Percentiles rank a stretch among this genome's conserved stretches.
Evolutionary conservation across 75 land plant genomes (phyloP).

Genomic region (Cryptomeria japonica): DNA sequence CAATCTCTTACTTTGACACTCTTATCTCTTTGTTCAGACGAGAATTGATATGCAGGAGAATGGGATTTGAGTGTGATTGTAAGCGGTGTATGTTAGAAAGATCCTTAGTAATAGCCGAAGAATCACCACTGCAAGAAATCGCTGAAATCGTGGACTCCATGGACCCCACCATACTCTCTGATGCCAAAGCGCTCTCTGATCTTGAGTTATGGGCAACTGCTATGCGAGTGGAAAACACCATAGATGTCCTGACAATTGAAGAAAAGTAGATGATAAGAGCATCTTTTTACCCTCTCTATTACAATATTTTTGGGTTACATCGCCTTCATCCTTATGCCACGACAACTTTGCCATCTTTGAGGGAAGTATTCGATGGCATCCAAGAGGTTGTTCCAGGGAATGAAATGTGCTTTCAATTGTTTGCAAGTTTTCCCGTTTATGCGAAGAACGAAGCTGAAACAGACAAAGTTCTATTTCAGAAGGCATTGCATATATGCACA

Average conservation of each 20-base stretch:
- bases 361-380: background rate
- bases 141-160: no score
- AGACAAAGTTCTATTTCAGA: no score
- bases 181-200: no score
- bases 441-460: background rate
- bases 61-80: slow-evolving; percentile 14
- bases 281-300: no score
- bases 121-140: no score
- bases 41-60: background rate
- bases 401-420: background rate
- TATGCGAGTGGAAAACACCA: no score
- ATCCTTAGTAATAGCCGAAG: background rate
- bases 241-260: no score
- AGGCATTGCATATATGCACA: background rate
- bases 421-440: background rate
- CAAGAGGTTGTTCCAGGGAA: background rate
- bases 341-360: background rate
- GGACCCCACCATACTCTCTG: no score
- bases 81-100: background rate
- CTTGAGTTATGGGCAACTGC: no score
- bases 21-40: background rate
- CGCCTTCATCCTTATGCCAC: background rate
- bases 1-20: slow-evolving; percentile 12
- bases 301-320: no score
- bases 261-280: no score